Conservation (phyloP, 2,329 filamentous ascomycete genomes). For the Trichophyton mentagrophytes region DNA sequence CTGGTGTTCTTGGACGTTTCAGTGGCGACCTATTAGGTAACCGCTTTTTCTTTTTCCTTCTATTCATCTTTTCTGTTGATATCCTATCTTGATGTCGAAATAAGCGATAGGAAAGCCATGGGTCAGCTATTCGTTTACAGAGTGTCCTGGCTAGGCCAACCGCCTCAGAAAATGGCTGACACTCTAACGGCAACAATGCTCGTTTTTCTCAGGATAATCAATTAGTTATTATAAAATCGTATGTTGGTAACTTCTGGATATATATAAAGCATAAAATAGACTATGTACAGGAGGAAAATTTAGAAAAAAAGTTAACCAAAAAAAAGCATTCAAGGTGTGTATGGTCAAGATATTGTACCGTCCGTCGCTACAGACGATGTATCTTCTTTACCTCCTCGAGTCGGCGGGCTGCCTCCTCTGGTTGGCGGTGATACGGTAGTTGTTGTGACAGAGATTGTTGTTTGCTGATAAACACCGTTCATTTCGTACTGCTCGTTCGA, state of each 20-base stretch:
- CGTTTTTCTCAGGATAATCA: not conserved
- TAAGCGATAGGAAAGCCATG: not conserved
- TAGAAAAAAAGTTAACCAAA: not conserved
- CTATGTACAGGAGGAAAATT: not conserved
- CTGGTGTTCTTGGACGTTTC: not conserved
- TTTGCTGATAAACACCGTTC: not conserved
- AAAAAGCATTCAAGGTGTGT: not conserved
- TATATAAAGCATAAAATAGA: not conserved
- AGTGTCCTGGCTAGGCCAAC: not conserved
- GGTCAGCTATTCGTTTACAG: not conserved
- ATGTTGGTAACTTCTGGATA: not conserved
- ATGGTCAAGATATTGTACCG: not conserved
- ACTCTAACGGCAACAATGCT: not conserved
- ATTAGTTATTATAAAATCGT: not conserved
- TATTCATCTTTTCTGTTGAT: not conserved
- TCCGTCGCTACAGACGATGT: not conserved
- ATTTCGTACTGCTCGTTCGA: not conserved
- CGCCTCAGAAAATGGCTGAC: not conserved
- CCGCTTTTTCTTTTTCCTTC: not conserved
- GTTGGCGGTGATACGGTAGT: not conserved
- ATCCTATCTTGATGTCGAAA: not conserved
- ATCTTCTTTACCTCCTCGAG: not conserved
- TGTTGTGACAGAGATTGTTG: not conserved
- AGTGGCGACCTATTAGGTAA: not conserved
- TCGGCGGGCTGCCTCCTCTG: not conserved